Evolutionary conservation across 148 eudicot genomes (phyloP), one percentile per base, ranked within the genome.

Genomic region (Chenopodium quinoa): DNA sequence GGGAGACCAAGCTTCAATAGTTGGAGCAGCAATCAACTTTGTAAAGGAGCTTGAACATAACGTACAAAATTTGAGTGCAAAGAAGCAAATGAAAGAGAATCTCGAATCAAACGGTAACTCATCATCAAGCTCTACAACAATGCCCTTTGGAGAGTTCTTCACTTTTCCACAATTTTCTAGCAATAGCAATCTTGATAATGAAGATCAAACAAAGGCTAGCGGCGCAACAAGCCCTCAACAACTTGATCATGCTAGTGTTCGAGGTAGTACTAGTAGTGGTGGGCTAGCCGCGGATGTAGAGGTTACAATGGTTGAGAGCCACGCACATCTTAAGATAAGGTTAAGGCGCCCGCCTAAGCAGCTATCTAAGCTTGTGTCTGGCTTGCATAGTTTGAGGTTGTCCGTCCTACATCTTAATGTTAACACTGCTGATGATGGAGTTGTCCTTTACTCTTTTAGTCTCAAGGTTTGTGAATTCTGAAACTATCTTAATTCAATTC

Each of bases 271-370:
- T 13, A 73, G 65, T 7, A 63, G 73, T 17, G 68, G 74, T 8
- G 78, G 73, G 9, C 37, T 37, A 44, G 66, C 75, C 74, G 94
- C 88, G 0, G 93, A 93, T 66, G 90, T 92, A 2, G 97, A 92
- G 79, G 97, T 90, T 77, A 82, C 90, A 2, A 86, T 91, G 92
- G 92, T 86, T 31, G 97, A 92, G 80, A 90, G 84, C 83, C 97
- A 92, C 77, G 97, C 91, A 4, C 87, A 89, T 68, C 84, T 93
- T 44, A 93, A 90, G 82, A 89, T 93, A n/a, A 54, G 88, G 23
- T 81, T 89, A 19, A 84, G 75, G 77, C 81, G 75, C 72, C 83
- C 85, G 48, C 90, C 89, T 1, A 90, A 87, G 81, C 93, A 90
- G 77, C 90, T 93, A 9, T 70, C 89, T 60, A 91, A 88, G 74